Base-by-base conservation (phyloP, 495 filamentous ascomycete genomes). In the Penicillium coprophilum region DNA sequence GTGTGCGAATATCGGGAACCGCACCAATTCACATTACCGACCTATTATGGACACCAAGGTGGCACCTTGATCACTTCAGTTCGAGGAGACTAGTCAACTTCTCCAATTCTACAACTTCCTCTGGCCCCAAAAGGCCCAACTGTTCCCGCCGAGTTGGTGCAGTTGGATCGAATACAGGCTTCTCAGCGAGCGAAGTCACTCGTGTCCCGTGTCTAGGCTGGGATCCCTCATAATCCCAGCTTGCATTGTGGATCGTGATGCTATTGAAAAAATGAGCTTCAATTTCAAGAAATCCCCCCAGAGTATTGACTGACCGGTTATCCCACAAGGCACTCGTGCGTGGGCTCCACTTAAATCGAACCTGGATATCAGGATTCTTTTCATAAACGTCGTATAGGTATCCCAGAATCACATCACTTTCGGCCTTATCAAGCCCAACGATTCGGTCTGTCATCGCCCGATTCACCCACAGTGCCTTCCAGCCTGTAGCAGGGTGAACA, bases 391-490 rank as follows among this genome's bases (percentile, higher is more conserved):
- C 79, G 64, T 73, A 85, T 45, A 89, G 68, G 63, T 87, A 87
- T 34, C 77, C 77, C n/a, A 89, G 63, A 32, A 89, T 83, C n/a
- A 87, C 41, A 61, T 88, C 86, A 59, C 81, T 85, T 66, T 87
- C 85, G 2, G 80, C 83, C 57, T 81, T 80, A 59, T 87, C 84
- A 0, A 89, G 65, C 0, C 85, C 86, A 1, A 87, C 80, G 60
- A 88, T 87, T 8, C 82, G 71, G 7, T 76, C 77, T 5, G 85
- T 88, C 80, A 88, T 84, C 6, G 79, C 72, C 12, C 83, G 80
- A 63, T 89, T 89, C 4, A 89, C 86, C 81, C 81, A 89, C 3
- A 89, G 75, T 2, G 85, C 78, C 65, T 86, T 87, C 85, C 85
- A 87, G 12, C 86, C 85, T 0, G 85, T 89, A 0, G 80, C 86